These are phyloP conservation scores for Aspergillus terreus DNA, from an alignment of 2,329 filamentous ascomycete species.

Conservation along the genomic window DNA sequence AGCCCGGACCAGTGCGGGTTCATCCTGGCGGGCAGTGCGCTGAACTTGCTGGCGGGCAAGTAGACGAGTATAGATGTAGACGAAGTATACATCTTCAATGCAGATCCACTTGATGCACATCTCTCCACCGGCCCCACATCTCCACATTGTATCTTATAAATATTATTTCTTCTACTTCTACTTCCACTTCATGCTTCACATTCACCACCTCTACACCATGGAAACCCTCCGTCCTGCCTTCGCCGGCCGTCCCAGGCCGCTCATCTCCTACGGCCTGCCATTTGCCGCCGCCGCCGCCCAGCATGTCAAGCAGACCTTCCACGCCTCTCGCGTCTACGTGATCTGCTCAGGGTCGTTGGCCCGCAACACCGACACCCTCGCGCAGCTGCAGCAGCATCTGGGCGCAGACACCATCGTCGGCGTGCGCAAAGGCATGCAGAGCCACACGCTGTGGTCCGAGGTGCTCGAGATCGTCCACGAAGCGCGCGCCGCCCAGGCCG, in stretches of 20 bases:
- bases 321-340: constrained; percentile 48
- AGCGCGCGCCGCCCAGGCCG: constrained; percentile 34
- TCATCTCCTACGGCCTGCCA: constrained; percentile 47
- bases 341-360: constrained; percentile 50
- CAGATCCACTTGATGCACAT: too few species aligned
- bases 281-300: constrained; percentile 45
- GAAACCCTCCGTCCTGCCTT: constrained; percentile 39
- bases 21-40: constrained; percentile 85
- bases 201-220: not conserved
- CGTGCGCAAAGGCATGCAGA: constrained; percentile 48
- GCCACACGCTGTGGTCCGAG: constrained; percentile 54
- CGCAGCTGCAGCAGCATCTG: constrained; percentile 40
- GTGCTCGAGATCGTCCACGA: constrained; percentile 48
- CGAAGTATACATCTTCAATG: too few species aligned
- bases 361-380: constrained; percentile 44
- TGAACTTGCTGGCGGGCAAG: constrained; percentile 66
- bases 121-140: constrained; percentile 9
- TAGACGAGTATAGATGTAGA: not conserved
- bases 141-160: constrained; percentile 3
- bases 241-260: constrained; percentile 32
- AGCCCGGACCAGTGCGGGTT: constrained; percentile 88
- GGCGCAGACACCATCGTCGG: constrained; percentile 40
- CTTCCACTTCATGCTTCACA: not conserved
- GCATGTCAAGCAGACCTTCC: constrained; percentile 45
- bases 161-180: not conserved